phyloP scores from a whole-genome alignment of 2,329 filamentous ascomycete genomes.

The Aspergillus ochraceus region DNA sequence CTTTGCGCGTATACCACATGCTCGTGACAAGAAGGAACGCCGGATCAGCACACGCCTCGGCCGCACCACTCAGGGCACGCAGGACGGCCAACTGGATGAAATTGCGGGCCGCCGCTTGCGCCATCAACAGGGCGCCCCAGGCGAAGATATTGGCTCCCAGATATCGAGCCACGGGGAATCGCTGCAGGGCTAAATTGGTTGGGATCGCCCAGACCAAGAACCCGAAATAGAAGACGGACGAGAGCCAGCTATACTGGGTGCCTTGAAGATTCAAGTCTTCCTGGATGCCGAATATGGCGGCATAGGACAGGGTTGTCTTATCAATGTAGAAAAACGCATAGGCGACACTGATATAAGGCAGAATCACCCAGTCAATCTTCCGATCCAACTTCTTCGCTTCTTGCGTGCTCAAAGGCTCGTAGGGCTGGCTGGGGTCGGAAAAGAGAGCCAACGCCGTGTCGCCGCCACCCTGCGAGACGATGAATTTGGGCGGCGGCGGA shows the following conservation, averaged over 20 bases:
- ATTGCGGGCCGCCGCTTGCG: constrained; percentile 34
- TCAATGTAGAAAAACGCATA: constrained; percentile 52
- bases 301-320: constrained; percentile 60
- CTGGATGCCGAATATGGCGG: constrained; percentile 64
- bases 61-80: constrained; percentile 57
- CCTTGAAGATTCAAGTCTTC: constrained; percentile 58
- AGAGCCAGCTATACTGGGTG: constrained; percentile 59
- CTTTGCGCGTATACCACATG: constrained; percentile 65
- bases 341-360: constrained; percentile 56
- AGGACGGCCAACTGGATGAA: constrained; percentile 57
- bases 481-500: too few species aligned
- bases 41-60: constrained; percentile 58
- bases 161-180: constrained; percentile 53
- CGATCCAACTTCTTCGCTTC: constrained; percentile 50
- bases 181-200: constrained; percentile 55
- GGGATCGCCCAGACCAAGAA: constrained; percentile 58
- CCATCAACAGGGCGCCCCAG: constrained; percentile 54
- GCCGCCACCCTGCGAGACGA: constrained; percentile 20
- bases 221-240: constrained; percentile 57
- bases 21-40: constrained; percentile 64
- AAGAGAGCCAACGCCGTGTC: constrained; percentile 56
- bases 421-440: constrained; percentile 48
- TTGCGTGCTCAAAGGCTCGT: constrained; percentile 46
- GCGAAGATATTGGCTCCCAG: constrained; percentile 59
- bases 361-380: constrained; percentile 60